These are phyloP conservation scores for Sphaerobolus stellatus DNA, from an alignment of 1,284 basidiomycete genomes.

Conservation along the genomic window DNA sequence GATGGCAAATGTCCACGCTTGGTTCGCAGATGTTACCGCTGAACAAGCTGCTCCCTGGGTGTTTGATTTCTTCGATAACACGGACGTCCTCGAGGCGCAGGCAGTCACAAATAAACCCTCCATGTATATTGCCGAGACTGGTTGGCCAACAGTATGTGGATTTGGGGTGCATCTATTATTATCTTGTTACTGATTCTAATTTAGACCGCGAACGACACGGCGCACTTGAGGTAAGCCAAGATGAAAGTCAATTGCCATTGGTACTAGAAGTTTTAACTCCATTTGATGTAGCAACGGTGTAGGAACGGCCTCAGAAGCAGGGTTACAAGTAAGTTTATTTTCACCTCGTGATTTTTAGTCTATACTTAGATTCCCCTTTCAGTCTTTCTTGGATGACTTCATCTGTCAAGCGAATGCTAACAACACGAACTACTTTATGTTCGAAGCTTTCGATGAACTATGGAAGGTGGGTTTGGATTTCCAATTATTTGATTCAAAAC, in stretches of 20 bases:
- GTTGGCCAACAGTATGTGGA: conserved; percentile 79
- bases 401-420: conserved; percentile 86
- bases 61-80: conserved; percentile 53
- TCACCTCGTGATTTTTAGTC: not conserved
- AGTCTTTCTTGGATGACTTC: conserved; percentile 80
- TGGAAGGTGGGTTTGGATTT: conserved; percentile 63
- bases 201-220: conserved; percentile 9
- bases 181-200: not conserved
- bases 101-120: conserved; percentile 64
- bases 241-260: no score
- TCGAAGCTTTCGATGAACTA: conserved; percentile 80
- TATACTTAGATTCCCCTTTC: conserved; percentile 9
- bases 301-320: conserved; percentile 63
- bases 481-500: not conserved
- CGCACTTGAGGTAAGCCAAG: conserved; percentile 2
- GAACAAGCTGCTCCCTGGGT: conserved; percentile 71
- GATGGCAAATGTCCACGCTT: conserved; percentile 85
- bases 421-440: conserved; percentile 83
- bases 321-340: conserved; percentile 55
- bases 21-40: conserved; percentile 76
- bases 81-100: conserved; percentile 53
- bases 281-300: conserved; percentile 49
- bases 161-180: not conserved
- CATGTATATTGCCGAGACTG: conserved; percentile 89
- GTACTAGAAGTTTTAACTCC: not conserved